Conservation (phyloP, 352 stramenopile genomes). For the Phytophthora vignae region DNA sequence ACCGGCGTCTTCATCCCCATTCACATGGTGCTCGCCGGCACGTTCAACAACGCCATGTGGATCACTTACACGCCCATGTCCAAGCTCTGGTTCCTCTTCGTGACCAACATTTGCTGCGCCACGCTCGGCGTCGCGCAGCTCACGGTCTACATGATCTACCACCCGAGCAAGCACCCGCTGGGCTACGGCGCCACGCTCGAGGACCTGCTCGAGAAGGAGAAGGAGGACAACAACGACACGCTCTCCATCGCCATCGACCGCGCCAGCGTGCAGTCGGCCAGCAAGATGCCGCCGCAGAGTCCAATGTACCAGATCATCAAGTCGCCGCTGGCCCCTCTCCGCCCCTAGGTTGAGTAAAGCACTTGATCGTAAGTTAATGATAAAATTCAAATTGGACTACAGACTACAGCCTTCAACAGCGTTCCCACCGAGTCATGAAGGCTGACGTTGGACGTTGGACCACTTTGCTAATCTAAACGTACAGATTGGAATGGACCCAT, state of each 20-base stretch:
- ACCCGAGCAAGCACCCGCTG: slow-evolving; percentile 56
- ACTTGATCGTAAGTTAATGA: background rate
- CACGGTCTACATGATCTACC: slow-evolving; percentile 54
- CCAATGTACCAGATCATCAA: slow-evolving; percentile 38
- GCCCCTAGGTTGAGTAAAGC: slow-evolving; percentile 10
- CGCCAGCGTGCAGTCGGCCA: slow-evolving; percentile 20
- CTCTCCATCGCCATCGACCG: slow-evolving; percentile 33
- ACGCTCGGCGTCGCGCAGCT: slow-evolving; percentile 45
- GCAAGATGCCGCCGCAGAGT: slow-evolving; percentile 25
- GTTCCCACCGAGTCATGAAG: background rate
- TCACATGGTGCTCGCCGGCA: slow-evolving; percentile 60
- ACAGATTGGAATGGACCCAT: background rate
- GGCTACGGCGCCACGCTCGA: slow-evolving; percentile 27
- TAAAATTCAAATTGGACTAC: background rate
- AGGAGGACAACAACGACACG: slow-evolving; percentile 19
- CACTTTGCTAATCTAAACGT: slow-evolving; percentile 20
- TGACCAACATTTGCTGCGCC: slow-evolving; percentile 54
- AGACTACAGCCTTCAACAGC: background rate
- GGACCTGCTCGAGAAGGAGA: slow-evolving; percentile 38
- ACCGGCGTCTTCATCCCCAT: slow-evolving; percentile 62
- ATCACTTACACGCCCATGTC: slow-evolving; percentile 55
- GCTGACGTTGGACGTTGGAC: background rate
- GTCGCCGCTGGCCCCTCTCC: slow-evolving; percentile 35
- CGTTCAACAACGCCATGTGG: slow-evolving; percentile 67
- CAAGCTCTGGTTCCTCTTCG: slow-evolving; percentile 61